These are phyloP conservation scores for Saccharomyces hybrid DNA, from an alignment of 1,139 yeast species.

Conservation along the genomic window DNA sequence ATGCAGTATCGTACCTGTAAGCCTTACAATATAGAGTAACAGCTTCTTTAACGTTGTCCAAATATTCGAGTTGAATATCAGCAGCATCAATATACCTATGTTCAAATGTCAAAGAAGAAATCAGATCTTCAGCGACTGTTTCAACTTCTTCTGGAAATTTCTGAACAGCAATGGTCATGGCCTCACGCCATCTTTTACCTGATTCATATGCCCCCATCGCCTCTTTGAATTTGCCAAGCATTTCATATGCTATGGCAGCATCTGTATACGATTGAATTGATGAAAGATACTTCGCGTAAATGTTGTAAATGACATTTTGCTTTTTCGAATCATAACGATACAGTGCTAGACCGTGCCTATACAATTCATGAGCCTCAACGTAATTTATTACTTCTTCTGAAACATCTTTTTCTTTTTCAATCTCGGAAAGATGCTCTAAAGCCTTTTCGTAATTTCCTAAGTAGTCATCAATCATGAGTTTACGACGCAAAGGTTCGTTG, in stretches of 20 bases:
- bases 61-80: slow-evolving; percentile 55
- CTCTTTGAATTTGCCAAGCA: slow-evolving; percentile 44
- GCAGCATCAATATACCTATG: slow-evolving; percentile 84
- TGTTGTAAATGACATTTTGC: slow-evolving; percentile 46
- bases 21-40: slow-evolving; percentile 66
- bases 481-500: slow-evolving; percentile 57
- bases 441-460: slow-evolving; percentile 65
- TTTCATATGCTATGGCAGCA: slow-evolving; percentile 74
- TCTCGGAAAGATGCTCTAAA: slow-evolving; percentile 52
- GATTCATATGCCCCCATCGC: slow-evolving; percentile 65
- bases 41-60: slow-evolving; percentile 56
- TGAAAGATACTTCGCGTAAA: slow-evolving; percentile 57
- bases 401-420: slow-evolving; percentile 37
- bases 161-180: slow-evolving; percentile 51
- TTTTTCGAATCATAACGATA: slow-evolving; percentile 53
- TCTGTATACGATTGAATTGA: slow-evolving; percentile 52
- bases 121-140: slow-evolving; percentile 51
- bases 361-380: slow-evolving; percentile 66
- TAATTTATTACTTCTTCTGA: slow-evolving; percentile 60
- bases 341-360: slow-evolving; percentile 56
- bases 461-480: slow-evolving; percentile 73
- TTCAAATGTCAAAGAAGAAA: slow-evolving; percentile 52
- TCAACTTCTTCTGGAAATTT: slow-evolving; percentile 35
- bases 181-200: slow-evolving; percentile 81
- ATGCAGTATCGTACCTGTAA: slow-evolving; percentile 68